Evolutionary conservation across 441 rosid species (phyloP).

Genomic region (Adansonia gregorii): DNA sequence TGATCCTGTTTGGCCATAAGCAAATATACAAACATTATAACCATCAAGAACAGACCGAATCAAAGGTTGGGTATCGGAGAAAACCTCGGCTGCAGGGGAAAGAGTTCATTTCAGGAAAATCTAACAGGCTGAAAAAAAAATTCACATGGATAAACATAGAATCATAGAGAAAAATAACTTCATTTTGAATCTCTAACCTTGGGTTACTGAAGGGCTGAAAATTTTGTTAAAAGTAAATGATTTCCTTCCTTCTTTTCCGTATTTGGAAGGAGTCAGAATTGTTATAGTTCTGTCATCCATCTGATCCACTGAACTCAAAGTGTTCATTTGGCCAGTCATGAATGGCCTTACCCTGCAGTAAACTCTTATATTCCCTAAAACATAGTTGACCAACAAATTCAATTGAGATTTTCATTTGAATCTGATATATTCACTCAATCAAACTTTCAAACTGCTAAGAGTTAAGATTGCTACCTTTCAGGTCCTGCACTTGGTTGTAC

Average conservation of each 20-base stretch:
- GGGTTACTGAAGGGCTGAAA: constrained; percentile 61
- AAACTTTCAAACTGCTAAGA: neutral
- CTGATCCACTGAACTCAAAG: constrained; percentile 45
- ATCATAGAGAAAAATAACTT: neutral
- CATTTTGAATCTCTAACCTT: constrained; percentile 47
- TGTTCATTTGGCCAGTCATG: constrained; percentile 43
- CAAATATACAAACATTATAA: constrained; percentile 78
- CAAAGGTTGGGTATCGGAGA: constrained; percentile 61
- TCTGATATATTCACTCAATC: neutral
- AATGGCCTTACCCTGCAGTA: constrained; percentile 77
- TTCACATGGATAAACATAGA: neutral
- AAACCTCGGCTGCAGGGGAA: constrained; percentile 58
- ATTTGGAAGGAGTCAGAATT: constrained; percentile 47
- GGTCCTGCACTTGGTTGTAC: constrained; percentile 72
- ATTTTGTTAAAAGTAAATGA: constrained; percentile 68
- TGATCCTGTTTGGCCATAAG: constrained; percentile 80
- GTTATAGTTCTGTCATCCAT: constrained; percentile 58
- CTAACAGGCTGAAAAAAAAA: neutral
- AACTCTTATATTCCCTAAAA: constrained; percentile 70
- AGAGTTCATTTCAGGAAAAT: constrained; percentile 21
- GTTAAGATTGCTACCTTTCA: constrained; percentile 49
- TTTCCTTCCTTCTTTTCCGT: constrained; percentile 64
- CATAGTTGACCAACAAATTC: constrained; percentile 26
- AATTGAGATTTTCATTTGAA: constrained; percentile 1
- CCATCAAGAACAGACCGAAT: constrained; percentile 81